Conservation (phyloP, 2,329 filamentous ascomycete species). For the Scedosporium apiospermum region DNA sequence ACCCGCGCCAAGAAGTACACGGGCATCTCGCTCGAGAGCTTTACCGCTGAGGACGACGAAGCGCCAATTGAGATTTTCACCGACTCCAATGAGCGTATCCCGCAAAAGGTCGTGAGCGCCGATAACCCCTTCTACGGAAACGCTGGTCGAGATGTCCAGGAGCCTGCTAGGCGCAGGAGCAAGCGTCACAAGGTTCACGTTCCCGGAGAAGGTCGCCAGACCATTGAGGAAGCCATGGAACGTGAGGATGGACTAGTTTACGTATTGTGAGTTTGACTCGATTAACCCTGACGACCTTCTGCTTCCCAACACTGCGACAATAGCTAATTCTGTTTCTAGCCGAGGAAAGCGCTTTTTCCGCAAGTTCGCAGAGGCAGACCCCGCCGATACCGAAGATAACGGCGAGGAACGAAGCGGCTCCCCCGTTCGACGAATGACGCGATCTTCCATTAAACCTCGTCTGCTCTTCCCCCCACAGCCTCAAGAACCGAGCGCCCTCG, state of each 20-base stretch:
- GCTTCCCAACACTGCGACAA: not conserved
- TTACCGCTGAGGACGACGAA: slow-evolving; percentile 45
- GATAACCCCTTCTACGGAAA: slow-evolving; percentile 65
- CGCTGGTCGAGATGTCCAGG: slow-evolving; percentile 22
- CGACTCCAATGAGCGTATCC: slow-evolving; percentile 69
- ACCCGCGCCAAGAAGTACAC: slow-evolving; percentile 47
- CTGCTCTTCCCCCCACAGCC: slow-evolving; percentile 56
- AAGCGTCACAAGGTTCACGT: slow-evolving; percentile 45
- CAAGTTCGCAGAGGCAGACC: slow-evolving; percentile 45
- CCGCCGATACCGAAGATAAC: slow-evolving; percentile 22
- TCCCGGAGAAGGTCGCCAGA: slow-evolving; percentile 46
- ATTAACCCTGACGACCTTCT: not conserved
- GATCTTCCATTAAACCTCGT: slow-evolving; percentile 62
- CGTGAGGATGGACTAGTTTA: slow-evolving; percentile 67
- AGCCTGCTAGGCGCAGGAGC: slow-evolving; percentile 39
- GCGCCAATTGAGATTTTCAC: slow-evolving; percentile 64
- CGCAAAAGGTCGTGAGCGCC: slow-evolving; percentile 52
- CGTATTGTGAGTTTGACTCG: slow-evolving; percentile 55
- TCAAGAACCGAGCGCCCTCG: slow-evolving; percentile 32
- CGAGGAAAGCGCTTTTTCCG: slow-evolving; percentile 73
- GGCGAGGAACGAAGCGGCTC: slow-evolving; percentile 17
- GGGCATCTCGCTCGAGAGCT: slow-evolving; percentile 46
- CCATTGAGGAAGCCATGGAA: slow-evolving; percentile 52
- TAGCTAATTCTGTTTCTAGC: slow-evolving; percentile 32
- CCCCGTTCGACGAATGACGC: slow-evolving; percentile 39